A percentile compares a stretch with the other conserved stretches of the same genome.
These are phyloP conservation scores for Nissolia schottii DNA, from an alignment of 306 rosid species.

Conservation along the genomic window DNA sequence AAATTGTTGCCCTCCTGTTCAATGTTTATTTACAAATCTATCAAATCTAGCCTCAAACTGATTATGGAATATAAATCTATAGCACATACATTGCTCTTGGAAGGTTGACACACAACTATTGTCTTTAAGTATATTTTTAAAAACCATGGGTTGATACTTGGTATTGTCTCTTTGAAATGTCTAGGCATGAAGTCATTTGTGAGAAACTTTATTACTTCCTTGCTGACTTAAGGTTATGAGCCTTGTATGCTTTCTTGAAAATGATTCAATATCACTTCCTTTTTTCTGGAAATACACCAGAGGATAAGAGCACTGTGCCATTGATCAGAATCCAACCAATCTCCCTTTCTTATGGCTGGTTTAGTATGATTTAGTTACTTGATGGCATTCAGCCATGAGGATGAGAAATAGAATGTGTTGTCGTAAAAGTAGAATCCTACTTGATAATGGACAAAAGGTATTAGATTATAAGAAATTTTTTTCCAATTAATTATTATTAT, in stretches of 20 bases:
- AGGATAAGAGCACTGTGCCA: neutral
- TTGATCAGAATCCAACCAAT: neutral
- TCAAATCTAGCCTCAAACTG: neutral
- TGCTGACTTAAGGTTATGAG: neutral
- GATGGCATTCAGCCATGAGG: neutral
- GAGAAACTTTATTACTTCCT: neutral
- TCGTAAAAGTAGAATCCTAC: neutral
- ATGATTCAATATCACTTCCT: neutral
- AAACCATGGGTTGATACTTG: neutral
- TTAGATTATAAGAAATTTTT: neutral
- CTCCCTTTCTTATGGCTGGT: slow-evolving; percentile 10
- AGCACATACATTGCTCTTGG: neutral
- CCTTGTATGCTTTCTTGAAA: neutral
- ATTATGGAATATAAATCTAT: neutral
- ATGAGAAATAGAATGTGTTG: neutral
- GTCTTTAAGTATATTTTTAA: neutral
- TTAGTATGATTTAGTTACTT: neutral
- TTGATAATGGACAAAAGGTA: neutral
- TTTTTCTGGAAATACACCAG: neutral
- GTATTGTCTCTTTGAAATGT: slow-evolving; percentile 6
- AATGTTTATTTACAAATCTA: neutral
- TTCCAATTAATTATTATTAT: neutral
- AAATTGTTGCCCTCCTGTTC: neutral
- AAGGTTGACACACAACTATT: neutral
- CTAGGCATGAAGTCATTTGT: neutral